phyloP scores from a whole-genome alignment of 2,329 filamentous ascomycete genomes.

The Aspergillus quadricinctus region DNA sequence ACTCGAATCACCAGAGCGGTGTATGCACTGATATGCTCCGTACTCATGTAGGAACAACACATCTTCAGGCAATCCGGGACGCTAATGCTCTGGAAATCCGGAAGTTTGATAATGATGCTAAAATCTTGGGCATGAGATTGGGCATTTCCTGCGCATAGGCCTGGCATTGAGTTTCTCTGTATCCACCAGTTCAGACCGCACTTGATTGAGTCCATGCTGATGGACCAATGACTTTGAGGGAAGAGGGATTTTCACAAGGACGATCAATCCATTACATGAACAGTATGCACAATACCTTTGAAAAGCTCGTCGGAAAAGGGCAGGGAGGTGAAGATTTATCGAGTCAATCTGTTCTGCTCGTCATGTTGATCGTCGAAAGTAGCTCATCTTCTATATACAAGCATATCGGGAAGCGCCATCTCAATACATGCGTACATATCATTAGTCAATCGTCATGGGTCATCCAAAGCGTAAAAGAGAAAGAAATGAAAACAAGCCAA shows the following conservation, averaged over 20 bases:
- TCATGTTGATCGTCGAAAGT: neutral
- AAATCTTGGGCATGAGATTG: neutral
- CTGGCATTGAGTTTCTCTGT: neutral
- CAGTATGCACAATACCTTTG: neutral
- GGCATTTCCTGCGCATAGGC: neutral
- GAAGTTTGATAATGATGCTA: neutral
- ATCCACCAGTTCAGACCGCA: neutral
- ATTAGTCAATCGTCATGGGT: conserved; percentile 1
- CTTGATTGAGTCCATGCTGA: neutral
- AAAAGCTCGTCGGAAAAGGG: neutral
- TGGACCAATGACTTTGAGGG: neutral
- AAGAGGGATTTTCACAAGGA: neutral
- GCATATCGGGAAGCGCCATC: neutral
- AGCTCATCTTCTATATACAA: neutral
- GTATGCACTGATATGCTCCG: conserved; percentile 6
- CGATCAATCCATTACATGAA: neutral
- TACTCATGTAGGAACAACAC: conserved; percentile 4
- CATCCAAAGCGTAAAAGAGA: neutral
- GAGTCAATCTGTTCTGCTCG: neutral
- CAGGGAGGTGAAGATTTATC: neutral
- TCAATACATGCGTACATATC: conserved; percentile 1
- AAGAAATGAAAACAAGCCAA: conserved; percentile 6
- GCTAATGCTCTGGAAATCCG: neutral
- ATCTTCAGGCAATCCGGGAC: conserved; percentile 5
- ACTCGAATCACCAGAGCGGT: neutral